Evolutionary conservation across 2,329 filamentous ascomycete species (phyloP).

Genomic region (Ceratocystis eucalypticola): DNA sequence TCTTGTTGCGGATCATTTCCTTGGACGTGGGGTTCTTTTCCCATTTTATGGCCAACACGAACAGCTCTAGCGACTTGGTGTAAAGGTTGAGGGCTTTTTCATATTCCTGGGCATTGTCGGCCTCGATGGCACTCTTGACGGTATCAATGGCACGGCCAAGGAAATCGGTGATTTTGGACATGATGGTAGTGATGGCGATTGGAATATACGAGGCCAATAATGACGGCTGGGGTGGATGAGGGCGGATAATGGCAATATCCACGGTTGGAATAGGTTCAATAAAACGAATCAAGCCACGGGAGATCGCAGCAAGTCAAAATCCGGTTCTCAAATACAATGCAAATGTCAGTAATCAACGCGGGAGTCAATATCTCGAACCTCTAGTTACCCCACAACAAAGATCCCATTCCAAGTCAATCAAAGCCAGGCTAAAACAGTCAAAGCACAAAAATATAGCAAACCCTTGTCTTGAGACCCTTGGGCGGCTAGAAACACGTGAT

Average conservation of each 20-base stretch:
- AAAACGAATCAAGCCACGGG: neutral
- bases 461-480: neutral
- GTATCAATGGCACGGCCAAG: slow-evolving; percentile 90
- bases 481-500: neutral
- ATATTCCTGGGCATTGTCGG: slow-evolving; percentile 90
- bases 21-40: slow-evolving; percentile 97
- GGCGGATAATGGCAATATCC: neutral
- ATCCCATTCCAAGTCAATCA: neutral
- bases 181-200: slow-evolving; percentile 1
- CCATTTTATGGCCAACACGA: slow-evolving; percentile 98
- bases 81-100: slow-evolving; percentile 94
- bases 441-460: neutral
- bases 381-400: slow-evolving; percentile 3
- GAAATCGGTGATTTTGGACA: slow-evolving; percentile 56
- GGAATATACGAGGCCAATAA: too few species aligned
- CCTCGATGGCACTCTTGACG: slow-evolving; percentile 95
- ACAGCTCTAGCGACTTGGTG: slow-evolving; percentile 90
- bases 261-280: neutral
- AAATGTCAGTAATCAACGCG: neutral
- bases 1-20: slow-evolving; percentile 92
- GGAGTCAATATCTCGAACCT: neutral
- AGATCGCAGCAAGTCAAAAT: neutral
- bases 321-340: neutral
- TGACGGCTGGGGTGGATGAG: too few species aligned
- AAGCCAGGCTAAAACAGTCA: neutral